phyloP scores from a whole-genome alignment of 257 asterid genomes.

The Fraxinus excelsior region DNA sequence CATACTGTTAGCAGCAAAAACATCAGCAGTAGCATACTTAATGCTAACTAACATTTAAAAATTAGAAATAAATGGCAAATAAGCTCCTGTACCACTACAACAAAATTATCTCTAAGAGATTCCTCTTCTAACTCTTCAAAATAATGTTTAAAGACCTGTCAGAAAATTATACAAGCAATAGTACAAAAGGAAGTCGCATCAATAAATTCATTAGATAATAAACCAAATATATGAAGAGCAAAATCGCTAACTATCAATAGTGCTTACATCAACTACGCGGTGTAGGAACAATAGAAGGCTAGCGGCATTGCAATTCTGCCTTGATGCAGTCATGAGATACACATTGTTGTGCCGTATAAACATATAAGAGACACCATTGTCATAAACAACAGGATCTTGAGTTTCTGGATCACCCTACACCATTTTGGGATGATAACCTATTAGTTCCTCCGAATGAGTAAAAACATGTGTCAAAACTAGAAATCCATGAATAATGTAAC shows the following conservation, averaged over 20 bases:
- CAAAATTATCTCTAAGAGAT: conserved; percentile 96
- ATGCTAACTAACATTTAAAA: conserved; percentile 3
- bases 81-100: conserved; percentile 82
- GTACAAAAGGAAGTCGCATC: conserved; percentile 18
- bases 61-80: conserved; percentile 22
- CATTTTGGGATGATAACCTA: conserved; percentile 15
- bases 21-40: conserved; percentile 21
- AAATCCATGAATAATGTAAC: not conserved
- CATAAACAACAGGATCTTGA: conserved; percentile 91
- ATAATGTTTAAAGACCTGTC: conserved; percentile 95
- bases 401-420: conserved; percentile 87
- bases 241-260: conserved; percentile 30
- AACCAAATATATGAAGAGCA: conserved; percentile 15
- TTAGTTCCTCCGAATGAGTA: conserved; percentile 26
- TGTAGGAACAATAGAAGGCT: conserved; percentile 94
- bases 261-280: conserved; percentile 96
- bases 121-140: conserved; percentile 98
- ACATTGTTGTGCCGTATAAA: conserved; percentile 95
- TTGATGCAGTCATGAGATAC: conserved; percentile 93
- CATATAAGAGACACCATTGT: conserved; percentile 91
- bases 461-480: conserved; percentile 1
- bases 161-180: conserved; percentile 19
- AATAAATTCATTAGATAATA: conserved; percentile 16
- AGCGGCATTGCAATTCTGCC: conserved; percentile 99
- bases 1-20: conserved; percentile 60